phyloP scores from a whole-genome alignment of 495 filamentous ascomycete species.

The Lophium mytilinum region DNA sequence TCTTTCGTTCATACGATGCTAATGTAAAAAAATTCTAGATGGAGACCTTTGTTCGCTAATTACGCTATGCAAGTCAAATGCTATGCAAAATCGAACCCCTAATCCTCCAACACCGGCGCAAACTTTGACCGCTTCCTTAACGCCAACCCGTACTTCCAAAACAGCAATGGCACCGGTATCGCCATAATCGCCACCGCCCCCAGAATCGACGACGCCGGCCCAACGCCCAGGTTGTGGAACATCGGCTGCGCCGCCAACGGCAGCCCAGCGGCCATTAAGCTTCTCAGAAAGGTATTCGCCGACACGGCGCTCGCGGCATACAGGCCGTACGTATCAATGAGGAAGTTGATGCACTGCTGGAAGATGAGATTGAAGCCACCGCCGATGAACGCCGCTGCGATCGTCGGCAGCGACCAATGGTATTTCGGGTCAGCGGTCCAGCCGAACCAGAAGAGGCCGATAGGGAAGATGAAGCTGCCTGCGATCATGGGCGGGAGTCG shows the following conservation, averaged over 20 bases:
- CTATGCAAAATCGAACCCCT: too few relatives aligned
- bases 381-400: constrained; percentile 26
- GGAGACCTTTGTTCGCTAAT: too few relatives aligned
- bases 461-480: constrained; percentile 6
- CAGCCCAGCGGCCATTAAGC: constrained; percentile 32
- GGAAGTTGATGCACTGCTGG: constrained; percentile 36
- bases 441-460: constrained; percentile 11
- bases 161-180: constrained; percentile 47
- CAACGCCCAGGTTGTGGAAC: constrained; percentile 31
- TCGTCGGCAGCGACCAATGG: constrained; percentile 12
- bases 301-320: constrained; percentile 35
- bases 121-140: constrained; percentile 29
- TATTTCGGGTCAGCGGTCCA: constrained; percentile 7
- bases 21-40: too few relatives aligned
- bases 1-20: too few relatives aligned
- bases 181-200: constrained; percentile 36
- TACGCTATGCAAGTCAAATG: too few relatives aligned
- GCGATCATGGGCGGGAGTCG: constrained; percentile 5
- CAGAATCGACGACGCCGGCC: constrained; percentile 32
- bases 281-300: constrained; percentile 36
- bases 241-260: constrained; percentile 34
- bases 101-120: not conserved
- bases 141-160: constrained; percentile 49
- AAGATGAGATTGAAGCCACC: constrained; percentile 36
- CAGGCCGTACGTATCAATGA: constrained; percentile 31